Evolutionary conservation across 768 basidiomycete species (phyloP).

Genomic region (Phanerochaete carnosa): DNA sequence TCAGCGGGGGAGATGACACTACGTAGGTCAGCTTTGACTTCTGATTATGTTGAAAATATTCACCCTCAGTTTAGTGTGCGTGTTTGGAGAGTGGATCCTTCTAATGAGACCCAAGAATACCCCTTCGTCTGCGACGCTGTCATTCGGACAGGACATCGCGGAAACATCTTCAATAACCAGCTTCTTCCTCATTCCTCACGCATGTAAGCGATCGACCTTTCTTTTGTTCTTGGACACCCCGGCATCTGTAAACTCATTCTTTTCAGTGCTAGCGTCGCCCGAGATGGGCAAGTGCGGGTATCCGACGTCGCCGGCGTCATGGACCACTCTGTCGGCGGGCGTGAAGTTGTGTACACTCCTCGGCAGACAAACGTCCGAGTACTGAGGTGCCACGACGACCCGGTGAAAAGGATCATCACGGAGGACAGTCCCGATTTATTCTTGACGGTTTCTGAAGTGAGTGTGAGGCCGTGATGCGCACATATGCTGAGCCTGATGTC

Average conservation of each 20-base stretch:
- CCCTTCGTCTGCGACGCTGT: slow-evolving; percentile 63
- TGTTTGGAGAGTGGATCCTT: slow-evolving; percentile 69
- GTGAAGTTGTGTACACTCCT: slow-evolving; percentile 43
- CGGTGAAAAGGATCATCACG: slow-evolving; percentile 77
- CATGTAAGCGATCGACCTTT: slow-evolving; percentile 47
- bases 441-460: slow-evolving; percentile 75
- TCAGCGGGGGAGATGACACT: slow-evolving; percentile 74
- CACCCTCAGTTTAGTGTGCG: slow-evolving; percentile 47
- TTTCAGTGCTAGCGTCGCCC: slow-evolving; percentile 65
- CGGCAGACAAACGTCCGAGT: slow-evolving; percentile 48
- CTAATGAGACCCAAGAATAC: slow-evolving; percentile 44
- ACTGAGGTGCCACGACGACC: slow-evolving; percentile 65
- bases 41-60: not conserved
- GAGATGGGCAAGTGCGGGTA: slow-evolving; percentile 73
- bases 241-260: no score
- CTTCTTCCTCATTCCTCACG: slow-evolving; percentile 77
- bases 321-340: slow-evolving; percentile 4
- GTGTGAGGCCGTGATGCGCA: slow-evolving; percentile 14
- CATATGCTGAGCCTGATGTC: not conserved
- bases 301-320: slow-evolving; percentile 54
- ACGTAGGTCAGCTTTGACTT: slow-evolving; percentile 40
- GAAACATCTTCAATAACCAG: slow-evolving; percentile 83
- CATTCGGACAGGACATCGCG: slow-evolving; percentile 76
- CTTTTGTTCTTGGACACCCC: no score
- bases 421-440: slow-evolving; percentile 78